Conservation (phyloP, 352 stramenopile genomes). For the Pythium angustatum region DNA sequence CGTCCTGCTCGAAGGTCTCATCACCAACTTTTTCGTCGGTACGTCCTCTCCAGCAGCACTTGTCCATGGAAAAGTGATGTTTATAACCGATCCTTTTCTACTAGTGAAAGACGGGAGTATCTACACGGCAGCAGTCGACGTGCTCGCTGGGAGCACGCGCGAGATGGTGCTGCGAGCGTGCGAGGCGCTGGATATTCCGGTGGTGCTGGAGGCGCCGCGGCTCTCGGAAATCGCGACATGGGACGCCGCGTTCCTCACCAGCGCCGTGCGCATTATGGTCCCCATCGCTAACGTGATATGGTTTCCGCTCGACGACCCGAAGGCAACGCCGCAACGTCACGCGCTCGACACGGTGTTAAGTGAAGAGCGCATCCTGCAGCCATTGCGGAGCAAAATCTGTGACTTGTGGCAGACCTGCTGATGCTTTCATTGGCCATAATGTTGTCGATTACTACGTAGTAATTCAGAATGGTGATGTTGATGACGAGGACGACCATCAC, state of each 20-base stretch:
- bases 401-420: conserved; percentile 23
- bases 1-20: conserved; percentile 66
- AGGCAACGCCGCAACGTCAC: background rate
- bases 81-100: background rate
- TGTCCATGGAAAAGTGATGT: background rate
- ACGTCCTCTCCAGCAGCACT: conserved; percentile 18
- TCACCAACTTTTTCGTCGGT: conserved; percentile 84
- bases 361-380: background rate
- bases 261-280: conserved; percentile 38
- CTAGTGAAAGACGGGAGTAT: conserved; percentile 47
- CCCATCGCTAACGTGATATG: conserved; percentile 21
- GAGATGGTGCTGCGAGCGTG: conserved; percentile 66
- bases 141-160: conserved; percentile 65
- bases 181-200: conserved; percentile 50
- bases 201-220: conserved; percentile 53
- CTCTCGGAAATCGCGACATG: conserved; percentile 53
- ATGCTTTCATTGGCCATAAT: background rate
- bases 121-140: conserved; percentile 43
- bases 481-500: conserved; percentile 21
- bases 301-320: background rate
- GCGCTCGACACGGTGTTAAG: conserved; percentile 5
- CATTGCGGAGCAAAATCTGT: conserved; percentile 15
- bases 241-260: conserved; percentile 77
- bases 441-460: background rate
- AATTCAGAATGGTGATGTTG: conserved; percentile 17